These are phyloP conservation scores for Neoboletus subvelutipes DNA, from an alignment of 768 basidiomycete genomes.

Conservation along the genomic window DNA sequence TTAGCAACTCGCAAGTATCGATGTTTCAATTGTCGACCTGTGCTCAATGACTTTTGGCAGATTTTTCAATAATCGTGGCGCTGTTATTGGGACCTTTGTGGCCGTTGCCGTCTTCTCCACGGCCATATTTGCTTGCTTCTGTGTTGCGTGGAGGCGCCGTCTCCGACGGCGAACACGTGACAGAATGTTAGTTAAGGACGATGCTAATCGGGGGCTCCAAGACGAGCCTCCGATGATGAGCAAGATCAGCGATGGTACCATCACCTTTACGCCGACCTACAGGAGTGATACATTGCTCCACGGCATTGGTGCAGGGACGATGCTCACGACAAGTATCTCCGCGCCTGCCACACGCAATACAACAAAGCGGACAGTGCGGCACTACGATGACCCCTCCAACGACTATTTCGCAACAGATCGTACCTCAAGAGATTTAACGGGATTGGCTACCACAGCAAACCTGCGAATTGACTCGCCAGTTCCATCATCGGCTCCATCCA, in stretches of 20 bases:
- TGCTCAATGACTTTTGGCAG: constrained; percentile 32
- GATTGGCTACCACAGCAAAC: constrained; percentile 24
- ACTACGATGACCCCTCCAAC: background rate
- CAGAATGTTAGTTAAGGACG: constrained; percentile 36
- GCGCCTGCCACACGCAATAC: background rate
- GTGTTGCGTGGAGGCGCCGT: constrained; percentile 36
- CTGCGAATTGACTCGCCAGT: constrained; percentile 8
- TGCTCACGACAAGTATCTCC: background rate
- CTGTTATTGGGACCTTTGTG: constrained; percentile 73
- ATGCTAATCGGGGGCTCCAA: constrained; percentile 7
- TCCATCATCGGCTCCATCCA: constrained; percentile 41
- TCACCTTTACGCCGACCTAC: constrained; percentile 3
- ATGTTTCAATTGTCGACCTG: background rate
- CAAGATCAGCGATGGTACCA: constrained; percentile 17
- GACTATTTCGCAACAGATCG: constrained; percentile 11
- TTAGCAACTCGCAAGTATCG: constrained; percentile 28
- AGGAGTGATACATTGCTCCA: background rate
- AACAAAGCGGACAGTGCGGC: background rate
- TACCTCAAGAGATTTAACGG: constrained; percentile 10
- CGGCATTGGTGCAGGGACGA: background rate
- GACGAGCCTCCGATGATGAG: constrained; percentile 30
- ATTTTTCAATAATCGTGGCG: constrained; percentile 66
- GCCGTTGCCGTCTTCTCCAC: constrained; percentile 58
- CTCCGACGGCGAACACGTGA: constrained; percentile 25
- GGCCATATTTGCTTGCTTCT: constrained; percentile 44